phyloP scores from a whole-genome alignment of 1,284 basidiomycete genomes.

The Boletus holoroseus region DNA sequence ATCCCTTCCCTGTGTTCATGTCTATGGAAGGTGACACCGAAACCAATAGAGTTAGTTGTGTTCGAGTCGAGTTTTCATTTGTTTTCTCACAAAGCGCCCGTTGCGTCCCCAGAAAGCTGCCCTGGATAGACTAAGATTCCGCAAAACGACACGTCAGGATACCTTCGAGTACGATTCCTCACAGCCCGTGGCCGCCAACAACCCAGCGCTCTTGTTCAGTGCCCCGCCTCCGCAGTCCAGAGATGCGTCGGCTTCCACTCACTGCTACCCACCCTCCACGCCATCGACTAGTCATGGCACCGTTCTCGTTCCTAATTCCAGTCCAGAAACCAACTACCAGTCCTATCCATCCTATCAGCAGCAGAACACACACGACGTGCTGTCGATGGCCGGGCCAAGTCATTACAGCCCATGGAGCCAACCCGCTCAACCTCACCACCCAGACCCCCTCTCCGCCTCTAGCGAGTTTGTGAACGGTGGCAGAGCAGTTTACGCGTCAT shows the following conservation, averaged over 20 bases:
- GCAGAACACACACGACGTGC: slow-evolving; percentile 38
- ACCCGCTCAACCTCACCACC: slow-evolving; percentile 32
- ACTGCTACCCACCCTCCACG: slow-evolving; percentile 40
- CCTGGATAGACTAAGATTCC: slow-evolving; percentile 57
- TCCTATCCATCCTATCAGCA: slow-evolving; percentile 37
- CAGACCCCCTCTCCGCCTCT: slow-evolving; percentile 56
- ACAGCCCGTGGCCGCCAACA: slow-evolving; percentile 31
- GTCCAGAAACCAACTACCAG: slow-evolving; percentile 39
- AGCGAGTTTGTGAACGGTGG: slow-evolving; percentile 52
- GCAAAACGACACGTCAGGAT: slow-evolving; percentile 44
- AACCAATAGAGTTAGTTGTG: slow-evolving; percentile 39
- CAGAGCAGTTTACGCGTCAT: slow-evolving; percentile 43
- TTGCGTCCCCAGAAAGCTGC: slow-evolving; percentile 46
- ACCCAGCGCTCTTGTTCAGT: slow-evolving; percentile 27
- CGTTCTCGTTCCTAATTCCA: slow-evolving; percentile 71
- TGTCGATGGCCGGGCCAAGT: slow-evolving; percentile 37
- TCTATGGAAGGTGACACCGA: slow-evolving; percentile 38
- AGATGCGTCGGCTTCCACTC: slow-evolving; percentile 46
- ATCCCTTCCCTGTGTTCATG: slow-evolving; percentile 29
- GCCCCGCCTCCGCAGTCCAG: slow-evolving; percentile 51
- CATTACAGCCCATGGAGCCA: slow-evolving; percentile 38
- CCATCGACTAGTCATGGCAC: slow-evolving; percentile 39
- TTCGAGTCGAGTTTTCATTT: slow-evolving; percentile 16
- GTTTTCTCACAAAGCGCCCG: slow-evolving; percentile 36
- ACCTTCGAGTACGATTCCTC: slow-evolving; percentile 33